Evolutionary conservation across 2,329 filamentous ascomycete genomes (phyloP), one percentile per base, ranked within the genome.

Genomic region (Hymenoscyphus infarciens): DNA sequence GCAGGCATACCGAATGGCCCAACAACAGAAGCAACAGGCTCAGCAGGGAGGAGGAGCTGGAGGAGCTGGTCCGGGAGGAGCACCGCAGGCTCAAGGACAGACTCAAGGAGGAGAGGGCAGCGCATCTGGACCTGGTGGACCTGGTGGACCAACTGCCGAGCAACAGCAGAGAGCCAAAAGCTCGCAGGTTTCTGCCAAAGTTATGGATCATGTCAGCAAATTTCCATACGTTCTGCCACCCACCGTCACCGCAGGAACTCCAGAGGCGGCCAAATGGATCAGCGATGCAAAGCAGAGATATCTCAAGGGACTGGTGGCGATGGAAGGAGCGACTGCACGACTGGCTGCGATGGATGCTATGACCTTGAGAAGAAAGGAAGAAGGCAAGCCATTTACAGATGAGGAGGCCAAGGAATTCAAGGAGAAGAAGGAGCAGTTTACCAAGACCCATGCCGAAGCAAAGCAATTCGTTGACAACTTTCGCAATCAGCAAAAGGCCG

Each of bases 201-300:
- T 85, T 39, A 66, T 81, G 61, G 73, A 78, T 5, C 81, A 82
- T 63, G 74, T 84, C 22, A 79, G 75, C 16, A 77, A 78, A 61
- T 79, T 84, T 68, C 76, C 75, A 2, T 84, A 81, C 67, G 74
- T 76, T 15, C 73, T 79, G 1, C 81, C 81, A 0, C 68, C 76
- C 0, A 72, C 75, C n/a, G 60, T 82, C 0, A 70, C 74, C 0
- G 77, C 80, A 16, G 74, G 77, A 2, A 74, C 76, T 0, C 77
- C 81, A n/a, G 75, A 77, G 4, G 75, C 76, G 1, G 65, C 71
- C 0, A 81, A 82, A 65, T 84, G 81, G 80, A 70, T 80, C 1
- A 75, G 78, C 7, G 79, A 83, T 1, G 74, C 79, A 35, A 82
- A 79, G 67, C 73, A 76, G 0, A 77, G 77, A 60, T 83, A 85